Base-by-base conservation (phyloP, 2,329 filamentous ascomycete genomes). In the Diaporthe amygdali region DNA sequence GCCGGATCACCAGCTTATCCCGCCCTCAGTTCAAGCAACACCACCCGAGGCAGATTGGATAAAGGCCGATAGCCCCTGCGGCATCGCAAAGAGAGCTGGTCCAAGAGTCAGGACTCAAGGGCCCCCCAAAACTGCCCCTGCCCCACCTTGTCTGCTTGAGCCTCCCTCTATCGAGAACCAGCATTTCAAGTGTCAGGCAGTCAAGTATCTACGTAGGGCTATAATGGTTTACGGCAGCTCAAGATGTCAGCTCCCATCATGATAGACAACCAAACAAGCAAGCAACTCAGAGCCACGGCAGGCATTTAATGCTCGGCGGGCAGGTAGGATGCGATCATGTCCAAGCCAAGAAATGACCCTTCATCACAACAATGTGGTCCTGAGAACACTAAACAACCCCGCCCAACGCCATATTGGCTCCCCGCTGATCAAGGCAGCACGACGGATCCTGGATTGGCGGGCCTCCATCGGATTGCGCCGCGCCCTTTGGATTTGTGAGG, bases 171-270 rank as follows among this genome's bases (percentile, higher is more conserved):
- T 30, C n/a, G 68, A 49, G 44, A 37, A 46, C 63, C 63, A 34
- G 37, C 52, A 71, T 49, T 69, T 71, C 68, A 51, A 51, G 34
- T 64, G 12, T 71, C 69, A 66, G 63, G 56, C 51, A 73, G 66
- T 61, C 63, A 64, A 56, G 37, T 61, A 73, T 73, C 71, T 73
- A 73, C 69, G 61, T 73, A 71, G 69, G 51, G 56, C 71, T 37
- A 68, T 63, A 56, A 51, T 68, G 64, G 56, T 71, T 73, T 73
- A 73, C 71, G 71, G 68, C 51, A 66, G 59, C 54, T 61, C 49
- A 30, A 32, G 39, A 12, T 20, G 39, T 49, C 55, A 49, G 37
- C 15, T 59, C 39, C 22, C 63, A 61, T 44, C 71, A 27, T 54
- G 34, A 49, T 22, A 37, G 41, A 66, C 37, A 66, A 27, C 71